phyloP scores from a whole-genome alignment of 495 filamentous ascomycete species.

The Niebla homalea region DNA sequence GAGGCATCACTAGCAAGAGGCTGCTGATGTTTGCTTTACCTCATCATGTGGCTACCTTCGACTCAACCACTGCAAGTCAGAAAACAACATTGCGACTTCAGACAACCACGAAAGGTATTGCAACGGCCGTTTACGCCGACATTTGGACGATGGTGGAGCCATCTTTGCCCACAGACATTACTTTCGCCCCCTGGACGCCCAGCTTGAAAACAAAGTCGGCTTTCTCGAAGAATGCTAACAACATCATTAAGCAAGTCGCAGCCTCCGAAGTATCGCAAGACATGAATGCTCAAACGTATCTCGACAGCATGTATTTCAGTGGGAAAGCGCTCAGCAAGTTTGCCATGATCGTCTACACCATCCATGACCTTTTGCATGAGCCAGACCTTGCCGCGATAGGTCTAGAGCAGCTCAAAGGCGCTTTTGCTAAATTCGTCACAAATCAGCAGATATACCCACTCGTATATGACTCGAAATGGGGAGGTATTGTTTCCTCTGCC shows the following conservation, averaged over 20 bases:
- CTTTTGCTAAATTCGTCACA: conserved; percentile 61
- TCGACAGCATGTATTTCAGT: conserved; percentile 89
- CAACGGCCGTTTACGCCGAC: conserved; percentile 59
- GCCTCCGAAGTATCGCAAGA: conserved; percentile 57
- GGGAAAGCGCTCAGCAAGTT: conserved; percentile 91
- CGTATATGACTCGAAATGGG: conserved; percentile 73
- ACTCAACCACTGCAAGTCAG: conserved; percentile 38
- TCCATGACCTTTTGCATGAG: conserved; percentile 53
- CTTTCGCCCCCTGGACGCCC: conserved; percentile 61
- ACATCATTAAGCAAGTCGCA: conserved; percentile 44
- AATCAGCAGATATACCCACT: conserved; percentile 70
- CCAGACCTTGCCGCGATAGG: conserved; percentile 44
- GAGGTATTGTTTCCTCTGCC: conserved; percentile 70
- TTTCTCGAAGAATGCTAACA: conserved; percentile 39
- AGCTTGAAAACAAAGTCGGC: conserved; percentile 31
- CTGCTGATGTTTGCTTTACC: conserved; percentile 83
- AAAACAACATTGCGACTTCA: conserved; percentile 49
- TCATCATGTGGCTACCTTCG: conserved; percentile 71
- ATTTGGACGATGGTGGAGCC: conserved; percentile 67
- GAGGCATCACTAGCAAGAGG: conserved; percentile 35
- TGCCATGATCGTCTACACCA: conserved; percentile 55
- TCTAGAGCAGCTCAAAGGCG: conserved; percentile 53
- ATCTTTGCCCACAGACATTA: conserved; percentile 58
- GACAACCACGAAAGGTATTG: conserved; percentile 78
- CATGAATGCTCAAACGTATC: conserved; percentile 53